Base-by-base conservation (phyloP, 2,329 filamentous ascomycete genomes). In the Trichophyton simii region DNA sequence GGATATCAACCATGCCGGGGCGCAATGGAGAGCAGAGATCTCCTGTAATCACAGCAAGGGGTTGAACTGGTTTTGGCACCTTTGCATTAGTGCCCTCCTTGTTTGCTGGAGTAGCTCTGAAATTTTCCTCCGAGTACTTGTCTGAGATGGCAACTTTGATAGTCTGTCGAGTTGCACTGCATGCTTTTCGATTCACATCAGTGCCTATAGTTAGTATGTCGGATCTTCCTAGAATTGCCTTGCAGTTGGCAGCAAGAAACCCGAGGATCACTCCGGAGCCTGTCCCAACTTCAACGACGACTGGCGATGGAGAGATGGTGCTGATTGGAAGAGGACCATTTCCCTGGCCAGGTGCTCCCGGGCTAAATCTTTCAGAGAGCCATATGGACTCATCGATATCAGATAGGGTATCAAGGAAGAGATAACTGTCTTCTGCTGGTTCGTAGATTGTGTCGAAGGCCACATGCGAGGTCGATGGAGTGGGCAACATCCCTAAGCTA, bases 231-330 rank as follows among this genome's bases (percentile, higher is more conserved):
- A 99, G 88, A 61, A 97, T 85, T 9, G 76, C 72, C 11, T 76
- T 65, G 0, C 90, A 83, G 71, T 97, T 86, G 13, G 89, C 89
- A 63, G 87, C 84, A 58, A 89, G 77, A 74, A 99, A 99, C 61
- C 87, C 89, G 46, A 97, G 80, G n/a, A 99, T 88, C 9, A 99
- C 88, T 63, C 94, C 94, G 0, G 92, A 97, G 60, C 94, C 94
- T 0, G 89, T 87, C 61, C 94, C 94, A 65, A 96, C 79, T 77
- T 99, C 94, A 65, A 95, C 79, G 34, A 96, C 79, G 0, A 96
- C 74, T 0, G 87, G 84, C 1, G 78, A 69, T 0, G 80, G 36
- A 67, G 64, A 20, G 65, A 60, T 42, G 48, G 60, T 36, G 28
- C 57, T n/a, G 9, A 61, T 61, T 8, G 57, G 15, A 31, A 18